phyloP scores from a whole-genome alignment of 495 filamentous ascomycete species.

The Penicillium pancosmium region DNA sequence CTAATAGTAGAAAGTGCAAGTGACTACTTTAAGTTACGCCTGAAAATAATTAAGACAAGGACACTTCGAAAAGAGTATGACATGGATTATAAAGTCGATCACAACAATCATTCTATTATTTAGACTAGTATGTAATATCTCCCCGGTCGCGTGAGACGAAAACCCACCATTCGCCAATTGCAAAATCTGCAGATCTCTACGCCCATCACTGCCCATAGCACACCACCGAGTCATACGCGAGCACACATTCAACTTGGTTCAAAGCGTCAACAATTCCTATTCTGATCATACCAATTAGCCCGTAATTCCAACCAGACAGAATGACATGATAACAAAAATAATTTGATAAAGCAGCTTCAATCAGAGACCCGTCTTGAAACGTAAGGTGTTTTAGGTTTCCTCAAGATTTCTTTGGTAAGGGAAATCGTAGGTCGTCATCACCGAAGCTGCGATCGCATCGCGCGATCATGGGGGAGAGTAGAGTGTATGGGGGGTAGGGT shows the following conservation, averaged over 20 bases:
- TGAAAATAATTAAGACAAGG: no score
- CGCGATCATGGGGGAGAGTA: not conserved
- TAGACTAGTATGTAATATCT: no score
- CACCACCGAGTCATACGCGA: no score
- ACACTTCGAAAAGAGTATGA: no score
- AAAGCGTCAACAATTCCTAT: slow-evolving; percentile 4
- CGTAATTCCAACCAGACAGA: not conserved
- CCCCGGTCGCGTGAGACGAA: no score
- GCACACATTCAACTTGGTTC: not conserved
- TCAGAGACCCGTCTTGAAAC: slow-evolving; percentile 8
- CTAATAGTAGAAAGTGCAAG: no score
- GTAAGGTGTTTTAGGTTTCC: not conserved
- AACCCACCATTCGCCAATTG: no score
- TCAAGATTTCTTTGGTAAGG: slow-evolving; percentile 2
- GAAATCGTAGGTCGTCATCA: slow-evolving; percentile 7
- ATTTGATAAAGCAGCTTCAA: not conserved
- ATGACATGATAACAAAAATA: not conserved
- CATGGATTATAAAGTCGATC: no score
- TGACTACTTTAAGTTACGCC: no score
- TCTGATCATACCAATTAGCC: slow-evolving; percentile 2
- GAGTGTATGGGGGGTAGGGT: not conserved
- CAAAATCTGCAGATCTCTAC: no score
- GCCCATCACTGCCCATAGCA: no score
- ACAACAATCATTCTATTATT: no score
- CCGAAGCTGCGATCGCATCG: not conserved